Evolutionary conservation across 1,284 basidiomycete genomes (phyloP).

Genomic region (Apiotrichum sp.): DNA sequence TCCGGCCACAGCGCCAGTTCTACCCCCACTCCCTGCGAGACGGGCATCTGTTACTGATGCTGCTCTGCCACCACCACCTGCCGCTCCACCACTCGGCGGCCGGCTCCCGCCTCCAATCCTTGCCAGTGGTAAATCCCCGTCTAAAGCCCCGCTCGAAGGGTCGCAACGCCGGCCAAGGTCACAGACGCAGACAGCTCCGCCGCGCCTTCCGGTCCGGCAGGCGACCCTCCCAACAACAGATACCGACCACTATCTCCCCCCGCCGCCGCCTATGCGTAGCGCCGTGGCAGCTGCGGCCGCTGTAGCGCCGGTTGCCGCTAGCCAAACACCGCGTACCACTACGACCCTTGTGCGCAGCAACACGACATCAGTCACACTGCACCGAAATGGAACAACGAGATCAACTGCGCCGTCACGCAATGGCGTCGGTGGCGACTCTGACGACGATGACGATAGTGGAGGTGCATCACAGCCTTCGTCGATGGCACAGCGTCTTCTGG

Average conservation of each 20-base stretch:
- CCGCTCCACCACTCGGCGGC: constrained; percentile 23
- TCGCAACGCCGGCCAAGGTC: too few species aligned
- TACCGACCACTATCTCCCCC: constrained; percentile 1
- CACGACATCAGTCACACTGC: background rate
- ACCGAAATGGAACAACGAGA: background rate
- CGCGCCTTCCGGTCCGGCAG: constrained; percentile 11
- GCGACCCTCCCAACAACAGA: background rate
- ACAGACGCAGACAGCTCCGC: background rate
- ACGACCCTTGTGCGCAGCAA: background rate
- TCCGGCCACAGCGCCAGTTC: too few species aligned
- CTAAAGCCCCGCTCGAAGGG: too few species aligned
- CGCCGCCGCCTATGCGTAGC: constrained; percentile 23
- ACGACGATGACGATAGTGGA: constrained; percentile 28
- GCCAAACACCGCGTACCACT: background rate
- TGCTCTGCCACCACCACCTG: background rate
- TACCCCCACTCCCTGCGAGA: too few species aligned
- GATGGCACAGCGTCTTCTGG: constrained; percentile 45
- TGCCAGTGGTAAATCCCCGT: background rate
- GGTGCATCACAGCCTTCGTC: constrained; percentile 15
- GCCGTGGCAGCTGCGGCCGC: background rate
- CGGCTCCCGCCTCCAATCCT: background rate
- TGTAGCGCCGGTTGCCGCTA: background rate
- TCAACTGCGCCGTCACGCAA: background rate
- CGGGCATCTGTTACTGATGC: too few species aligned
- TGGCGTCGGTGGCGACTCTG: constrained; percentile 18